These are phyloP conservation scores for Citeromyces nyonsensis DNA, from an alignment of 805 yeast species.

Conservation along the genomic window DNA sequence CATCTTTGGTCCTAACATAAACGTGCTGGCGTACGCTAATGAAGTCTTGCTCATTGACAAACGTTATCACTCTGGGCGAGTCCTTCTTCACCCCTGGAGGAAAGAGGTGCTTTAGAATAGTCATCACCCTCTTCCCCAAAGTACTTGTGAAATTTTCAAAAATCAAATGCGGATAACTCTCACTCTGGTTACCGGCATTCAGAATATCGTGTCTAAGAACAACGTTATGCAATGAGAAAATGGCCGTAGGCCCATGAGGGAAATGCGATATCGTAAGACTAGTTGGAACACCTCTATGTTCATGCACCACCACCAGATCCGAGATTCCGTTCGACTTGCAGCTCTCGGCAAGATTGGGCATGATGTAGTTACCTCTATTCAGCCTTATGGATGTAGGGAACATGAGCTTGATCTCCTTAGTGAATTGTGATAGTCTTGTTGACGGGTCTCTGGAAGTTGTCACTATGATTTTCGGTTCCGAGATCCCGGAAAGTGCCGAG, in stretches of 20 bases:
- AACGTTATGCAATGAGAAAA: constrained; percentile 88
- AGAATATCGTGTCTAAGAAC: constrained; percentile 85
- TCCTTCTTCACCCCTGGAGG: constrained; percentile 96
- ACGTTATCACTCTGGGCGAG: constrained; percentile 82
- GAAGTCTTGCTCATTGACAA: constrained; percentile 80
- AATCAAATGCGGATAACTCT: constrained; percentile 85
- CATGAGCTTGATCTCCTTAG: constrained; percentile 80
- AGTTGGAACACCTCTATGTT: constrained; percentile 97
- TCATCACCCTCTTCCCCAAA: constrained; percentile 71
- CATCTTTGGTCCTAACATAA: constrained; percentile 76
- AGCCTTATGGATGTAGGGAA: constrained; percentile 83
- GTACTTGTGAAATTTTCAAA: constrained; percentile 79
- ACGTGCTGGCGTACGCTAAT: constrained; percentile 93
- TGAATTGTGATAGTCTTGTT: constrained; percentile 72
- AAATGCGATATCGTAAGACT: constrained; percentile 85
- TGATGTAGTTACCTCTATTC: constrained; percentile 85
- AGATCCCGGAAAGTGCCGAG: constrained; percentile 69
- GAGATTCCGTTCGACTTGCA: constrained; percentile 72
- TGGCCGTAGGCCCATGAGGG: constrained; percentile 96
- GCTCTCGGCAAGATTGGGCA: constrained; percentile 73
- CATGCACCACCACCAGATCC: constrained; percentile 79
- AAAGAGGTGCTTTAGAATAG: constrained; percentile 73
- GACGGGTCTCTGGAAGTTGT: constrained; percentile 92
- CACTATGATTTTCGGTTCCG: constrained; percentile 81
- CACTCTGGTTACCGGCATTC: constrained; percentile 76